Evolutionary conservation across 495 filamentous ascomycete species (phyloP), one percentile per base, ranked within the genome.

Genomic region (Penicillium coffeae): DNA sequence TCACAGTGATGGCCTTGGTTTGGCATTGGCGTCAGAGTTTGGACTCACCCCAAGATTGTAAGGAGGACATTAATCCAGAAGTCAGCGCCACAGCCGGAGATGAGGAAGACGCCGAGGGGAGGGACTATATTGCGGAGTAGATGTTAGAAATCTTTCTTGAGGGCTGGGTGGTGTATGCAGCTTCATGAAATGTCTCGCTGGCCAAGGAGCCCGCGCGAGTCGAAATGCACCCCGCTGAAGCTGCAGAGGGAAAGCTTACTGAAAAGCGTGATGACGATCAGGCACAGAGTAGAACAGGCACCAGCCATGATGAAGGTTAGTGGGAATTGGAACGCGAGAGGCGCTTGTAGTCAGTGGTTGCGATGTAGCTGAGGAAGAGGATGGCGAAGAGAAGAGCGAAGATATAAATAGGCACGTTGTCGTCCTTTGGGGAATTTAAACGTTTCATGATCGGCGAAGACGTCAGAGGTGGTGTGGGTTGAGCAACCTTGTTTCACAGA

Each of bases 21-120:
- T 12, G 20, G 8, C 3, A n/a, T 34, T 5, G 5, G 21, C 6
- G 21, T 27, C 14, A n/a, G 16, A 9, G 33, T 10, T 42, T 14
- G 16, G 20, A 64, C 76, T 58, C 65, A 85, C 74, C 80, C 83
- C 3, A 86, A 71, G 44, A 79, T 59, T 0, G 82, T 85, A 19
- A 86, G 68, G 25, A 73, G 61, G 54, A 86, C 78, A 58, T 86
- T 86, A 60, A 86, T 80, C 39, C 82, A 66, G 19, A 86, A 69
- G 50, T 86, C 83, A n/a, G 68, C 72, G 41, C 80, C 76, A 60
- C 81, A 85, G 49, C 82, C 83, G 22, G 80, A 72, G 48, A 86
- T 74, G 45, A 84, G 43, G 58, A 79, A 81, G 48, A 86, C 81
- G 35, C 82, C 83, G 30, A 85, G 59, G 8, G 83, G 83, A 21